Percentiles rank a stretch among this genome's conserved stretches.
These are phyloP conservation scores for Solanum commersonii DNA, from an alignment of 257 asterid species.

Conservation along the genomic window DNA sequence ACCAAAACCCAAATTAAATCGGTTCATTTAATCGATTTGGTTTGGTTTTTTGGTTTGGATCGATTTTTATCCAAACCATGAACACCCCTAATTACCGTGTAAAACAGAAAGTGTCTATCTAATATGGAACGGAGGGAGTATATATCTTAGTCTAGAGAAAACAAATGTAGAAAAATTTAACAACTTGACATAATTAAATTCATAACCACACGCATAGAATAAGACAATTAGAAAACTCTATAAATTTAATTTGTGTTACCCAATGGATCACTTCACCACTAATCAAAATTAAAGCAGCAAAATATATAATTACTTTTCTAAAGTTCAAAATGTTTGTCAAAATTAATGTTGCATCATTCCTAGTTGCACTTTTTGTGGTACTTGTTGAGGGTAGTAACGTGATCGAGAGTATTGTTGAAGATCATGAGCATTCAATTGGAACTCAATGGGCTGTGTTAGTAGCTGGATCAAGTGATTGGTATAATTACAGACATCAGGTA, in stretches of 20 bases:
- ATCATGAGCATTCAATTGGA: constrained; percentile 42
- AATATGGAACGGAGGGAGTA: neutral
- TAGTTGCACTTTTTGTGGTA: constrained; percentile 36
- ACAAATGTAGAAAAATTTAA: neutral
- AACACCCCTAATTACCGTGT: too few species aligned
- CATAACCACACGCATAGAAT: neutral
- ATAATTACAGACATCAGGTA: constrained; percentile 96
- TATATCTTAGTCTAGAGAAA: neutral
- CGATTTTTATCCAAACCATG: too few species aligned
- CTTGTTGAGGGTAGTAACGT: constrained; percentile 37
- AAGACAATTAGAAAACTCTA: neutral
- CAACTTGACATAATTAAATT: neutral
- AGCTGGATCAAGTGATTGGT: constrained; percentile 80
- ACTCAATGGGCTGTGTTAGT: constrained; percentile 85
- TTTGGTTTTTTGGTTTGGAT: too few species aligned
- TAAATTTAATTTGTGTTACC: neutral
- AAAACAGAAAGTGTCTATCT: too few species aligned
- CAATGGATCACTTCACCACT: neutral
- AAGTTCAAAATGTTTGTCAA: constrained; percentile 20
- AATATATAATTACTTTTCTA: neutral
- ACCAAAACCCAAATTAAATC: too few species aligned
- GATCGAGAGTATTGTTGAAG: constrained; percentile 24
- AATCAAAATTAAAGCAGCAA: neutral
- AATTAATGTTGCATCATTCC: constrained; percentile 32
- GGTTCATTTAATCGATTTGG: too few species aligned